Evolutionary conservation across 345 rosid genomes (phyloP), one percentile per base, ranked within the genome.

Genomic region (Gynandropsis gynandra): DNA sequence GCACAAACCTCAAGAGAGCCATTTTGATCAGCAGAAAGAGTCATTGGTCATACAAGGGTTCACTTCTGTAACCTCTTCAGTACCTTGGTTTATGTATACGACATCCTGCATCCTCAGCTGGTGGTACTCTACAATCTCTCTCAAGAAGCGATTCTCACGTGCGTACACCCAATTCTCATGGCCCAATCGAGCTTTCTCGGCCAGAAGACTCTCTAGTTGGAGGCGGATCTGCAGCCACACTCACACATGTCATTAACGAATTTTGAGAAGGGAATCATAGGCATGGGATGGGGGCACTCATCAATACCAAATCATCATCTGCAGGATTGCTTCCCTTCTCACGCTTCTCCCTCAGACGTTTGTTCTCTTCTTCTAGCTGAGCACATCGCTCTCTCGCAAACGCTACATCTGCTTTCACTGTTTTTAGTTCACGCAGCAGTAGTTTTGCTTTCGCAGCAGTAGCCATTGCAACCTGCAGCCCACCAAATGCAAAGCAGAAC

Each of bases 201-300:
- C 96, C 62, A 89, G 68, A 16, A 86, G 79, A 33, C 94, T 82
- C 68, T 89, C 98, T 36, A 90, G 76, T 55, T 90, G 98, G 47
- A 83, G 87, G 24, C 95, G 89, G 71, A 90, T 87, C 98, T 90
- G 81, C n/a, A n/a, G n/a, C n/a, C n/a, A n/a, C n/a, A n/a, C n/a
- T n/a, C n/a, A n/a, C n/a, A n/a, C n/a, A n/a, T n/a, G n/a, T n/a
- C n/a, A n/a, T n/a, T n/a, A n/a, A n/a, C n/a, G n/a, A n/a, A n/a
- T n/a, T n/a, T n/a, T n/a, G n/a, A n/a, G n/a, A n/a, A n/a, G n/a
- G n/a, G n/a, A n/a, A n/a, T n/a, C n/a, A n/a, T n/a, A n/a, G n/a
- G n/a, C n/a, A n/a, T n/a, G n/a, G n/a, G n/a, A n/a, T n/a, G n/a
- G n/a, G n/a, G n/a, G n/a, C n/a, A n/a, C n/a, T n/a, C n/a, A n/a